These are phyloP conservation scores for Boletus rubroflammeus DNA, from an alignment of 768 basidiomycete genomes.

Conservation along the genomic window DNA sequence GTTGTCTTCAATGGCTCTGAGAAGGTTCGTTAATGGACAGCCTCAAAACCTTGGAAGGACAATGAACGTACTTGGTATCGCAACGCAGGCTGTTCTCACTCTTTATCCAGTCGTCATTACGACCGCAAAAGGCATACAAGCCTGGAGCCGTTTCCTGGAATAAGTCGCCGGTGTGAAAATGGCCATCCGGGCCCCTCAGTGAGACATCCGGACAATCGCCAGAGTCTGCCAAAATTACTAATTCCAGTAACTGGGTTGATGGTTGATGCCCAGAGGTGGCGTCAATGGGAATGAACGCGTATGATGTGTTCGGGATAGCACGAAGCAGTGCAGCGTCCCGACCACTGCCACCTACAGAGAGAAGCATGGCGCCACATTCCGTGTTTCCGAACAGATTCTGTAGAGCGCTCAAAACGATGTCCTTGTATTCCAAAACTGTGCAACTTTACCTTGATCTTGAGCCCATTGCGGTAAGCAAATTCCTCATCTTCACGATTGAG, in stretches of 20 bases:
- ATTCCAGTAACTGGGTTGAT: conserved; percentile 55
- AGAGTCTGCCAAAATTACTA: conserved; percentile 66
- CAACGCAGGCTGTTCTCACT: conserved; percentile 74
- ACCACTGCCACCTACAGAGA: conserved; percentile 53
- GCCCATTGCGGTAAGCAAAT: conserved; percentile 61
- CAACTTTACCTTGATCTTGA: conserved; percentile 56
- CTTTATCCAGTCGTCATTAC: conserved; percentile 86
- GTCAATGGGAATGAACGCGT: conserved; percentile 62
- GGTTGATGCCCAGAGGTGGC: conserved; percentile 47
- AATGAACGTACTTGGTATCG: conserved; percentile 56
- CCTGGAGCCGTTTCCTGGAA: conserved; percentile 63
- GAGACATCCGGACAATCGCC: conserved; percentile 63
- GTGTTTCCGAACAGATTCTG: conserved; percentile 82
- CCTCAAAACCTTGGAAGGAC: not conserved
- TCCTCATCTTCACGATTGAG: conserved; percentile 66
- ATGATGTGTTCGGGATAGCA: conserved; percentile 59
- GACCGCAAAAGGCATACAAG: conserved; percentile 61
- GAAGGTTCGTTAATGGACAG: conserved; percentile 6
- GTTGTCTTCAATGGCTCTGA: conserved; percentile 74
- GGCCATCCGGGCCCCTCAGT: conserved; percentile 57
- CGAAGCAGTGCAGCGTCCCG: conserved; percentile 50
- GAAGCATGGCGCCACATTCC: conserved; percentile 71
- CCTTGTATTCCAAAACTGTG: conserved; percentile 11
- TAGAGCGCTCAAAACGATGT: conserved; percentile 20
- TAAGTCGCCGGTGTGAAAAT: conserved; percentile 81